Evolutionary conservation across 345 rosid genomes (phyloP), one percentile per base, ranked within the genome.

Genomic region (Hypericum androsaemum): DNA sequence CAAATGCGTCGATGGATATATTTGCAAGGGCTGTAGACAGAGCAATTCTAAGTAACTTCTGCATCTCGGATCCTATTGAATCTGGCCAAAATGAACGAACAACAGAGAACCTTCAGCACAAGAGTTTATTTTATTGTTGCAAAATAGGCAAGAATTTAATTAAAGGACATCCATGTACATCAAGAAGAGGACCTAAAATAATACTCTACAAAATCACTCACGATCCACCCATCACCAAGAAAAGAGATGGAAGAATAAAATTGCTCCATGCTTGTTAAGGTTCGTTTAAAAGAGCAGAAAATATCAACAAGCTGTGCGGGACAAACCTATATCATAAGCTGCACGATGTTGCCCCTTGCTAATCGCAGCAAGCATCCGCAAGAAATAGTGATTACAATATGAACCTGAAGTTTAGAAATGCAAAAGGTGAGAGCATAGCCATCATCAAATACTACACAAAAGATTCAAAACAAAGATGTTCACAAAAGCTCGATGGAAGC

Each of bases 351-450:
- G 72, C 17, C 98, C 98, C 47, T 78, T 69, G 69, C 94, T 71
- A 55, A 83, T 56, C 44, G 56, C 75, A 12, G 97, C 76, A 64
- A 88, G 94, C 82, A 68, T 81, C 47, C 57, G 77, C 43, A 92
- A 72, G 82, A 92, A 92, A 79, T 88, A 65, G 56, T 92, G 97
- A 71, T 92, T 92, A 63, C 98, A 85, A 74, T 72, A 88, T 55
- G 80, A 40, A 64, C 98, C 98, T 92, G 86, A 52, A 71, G 56
- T 14, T 22, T 22, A 22, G 32, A 22, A 22, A 22, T 22, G 32
- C 32, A 22, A 22, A 22, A 22, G 32, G 32, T 22, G 32, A 22
- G 4, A 22, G 4, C 32, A 22, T 22, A 4, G 32, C 32, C 32
- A 22, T 22, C 32, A 22, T 22, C 32, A 22, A 22, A 22, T 22